phyloP scores from a whole-genome alignment of 2,329 filamentous ascomycete genomes.

The Fusarium pseudograminearum region DNA sequence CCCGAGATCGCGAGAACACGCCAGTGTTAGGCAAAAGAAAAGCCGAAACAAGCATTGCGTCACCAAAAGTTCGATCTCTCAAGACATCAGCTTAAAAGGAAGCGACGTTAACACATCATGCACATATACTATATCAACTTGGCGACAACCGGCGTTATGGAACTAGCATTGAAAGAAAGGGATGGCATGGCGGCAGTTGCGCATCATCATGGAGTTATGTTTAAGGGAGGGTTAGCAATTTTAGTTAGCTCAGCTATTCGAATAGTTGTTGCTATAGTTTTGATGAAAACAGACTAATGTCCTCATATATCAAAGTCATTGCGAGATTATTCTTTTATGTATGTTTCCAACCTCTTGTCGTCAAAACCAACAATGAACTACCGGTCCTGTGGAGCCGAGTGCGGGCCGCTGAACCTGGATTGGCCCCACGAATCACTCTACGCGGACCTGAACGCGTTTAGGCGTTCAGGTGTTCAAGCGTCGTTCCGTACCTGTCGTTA shows the following conservation, averaged over 20 bases:
- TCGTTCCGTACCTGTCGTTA: not conserved
- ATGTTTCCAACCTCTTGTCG: not conserved
- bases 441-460: conserved; percentile 23
- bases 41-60: conserved; percentile 69
- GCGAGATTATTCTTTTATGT: not conserved
- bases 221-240: conserved; percentile 9
- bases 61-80: conserved; percentile 54
- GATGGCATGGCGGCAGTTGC: conserved; percentile 18
- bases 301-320: not conserved
- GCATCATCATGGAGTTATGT: conserved; percentile 39
- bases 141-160: conserved; percentile 38
- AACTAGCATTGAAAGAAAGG: conserved; percentile 25
- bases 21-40: conserved; percentile 79
- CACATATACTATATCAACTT: conserved; percentile 11
- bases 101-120: not conserved
- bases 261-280: conserved; percentile 4
- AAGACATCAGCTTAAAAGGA: conserved; percentile 51
- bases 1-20: conserved; percentile 68
- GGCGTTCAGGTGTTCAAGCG: no score
- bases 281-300: conserved; percentile 1
- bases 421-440: conserved; percentile 32
- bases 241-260: conserved; percentile 7
- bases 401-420: conserved; percentile 36
- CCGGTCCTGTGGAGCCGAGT: conserved; percentile 36
- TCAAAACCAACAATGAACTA: conserved; percentile 12